A percentile compares a stretch with the other conserved stretches of the same genome.
Conservation (phyloP, 202 grass and related monocot genomes). For the Brachypodium distachyon region DNA sequence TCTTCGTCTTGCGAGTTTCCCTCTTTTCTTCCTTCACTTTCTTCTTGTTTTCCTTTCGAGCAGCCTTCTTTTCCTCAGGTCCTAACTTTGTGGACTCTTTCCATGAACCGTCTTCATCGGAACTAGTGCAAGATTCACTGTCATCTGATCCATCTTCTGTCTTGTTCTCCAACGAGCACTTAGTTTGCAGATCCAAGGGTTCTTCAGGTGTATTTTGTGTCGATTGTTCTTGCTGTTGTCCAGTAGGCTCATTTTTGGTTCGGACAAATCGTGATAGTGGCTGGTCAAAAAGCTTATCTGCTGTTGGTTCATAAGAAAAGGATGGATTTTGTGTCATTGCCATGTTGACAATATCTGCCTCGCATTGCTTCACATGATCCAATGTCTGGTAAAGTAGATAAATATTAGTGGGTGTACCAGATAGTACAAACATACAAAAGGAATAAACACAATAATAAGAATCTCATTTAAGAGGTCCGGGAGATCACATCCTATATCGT, state of each 20-base stretch:
- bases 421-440: background rate
- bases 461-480: background rate
- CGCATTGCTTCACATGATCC: conserved; percentile 81
- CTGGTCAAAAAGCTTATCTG: conserved; percentile 74
- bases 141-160: conserved; percentile 19
- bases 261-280: conserved; percentile 61
- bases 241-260: conserved; percentile 24
- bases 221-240: conserved; percentile 13
- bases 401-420: background rate
- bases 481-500: background rate
- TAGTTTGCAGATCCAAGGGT: conserved; percentile 10
- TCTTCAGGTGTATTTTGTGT: conserved; percentile 11
- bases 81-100: conserved; percentile 40
- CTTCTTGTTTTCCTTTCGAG: conserved; percentile 84
- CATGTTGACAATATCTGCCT: conserved; percentile 79
- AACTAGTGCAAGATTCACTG: conserved; percentile 35
- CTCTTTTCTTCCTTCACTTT: conserved; percentile 92
- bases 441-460: background rate
- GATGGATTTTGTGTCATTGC: conserved; percentile 61
- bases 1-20: conserved; percentile 66
- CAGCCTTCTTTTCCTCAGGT: conserved; percentile 62
- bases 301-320: conserved; percentile 53
- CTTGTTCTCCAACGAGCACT: conserved; percentile 8
- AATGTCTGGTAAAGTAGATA: conserved; percentile 33
- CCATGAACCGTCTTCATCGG: conserved; percentile 38